Evolutionary conservation across 1,139 yeast genomes (phyloP), one percentile per base, ranked within the genome.

Genomic region (Pichia sp.): DNA sequence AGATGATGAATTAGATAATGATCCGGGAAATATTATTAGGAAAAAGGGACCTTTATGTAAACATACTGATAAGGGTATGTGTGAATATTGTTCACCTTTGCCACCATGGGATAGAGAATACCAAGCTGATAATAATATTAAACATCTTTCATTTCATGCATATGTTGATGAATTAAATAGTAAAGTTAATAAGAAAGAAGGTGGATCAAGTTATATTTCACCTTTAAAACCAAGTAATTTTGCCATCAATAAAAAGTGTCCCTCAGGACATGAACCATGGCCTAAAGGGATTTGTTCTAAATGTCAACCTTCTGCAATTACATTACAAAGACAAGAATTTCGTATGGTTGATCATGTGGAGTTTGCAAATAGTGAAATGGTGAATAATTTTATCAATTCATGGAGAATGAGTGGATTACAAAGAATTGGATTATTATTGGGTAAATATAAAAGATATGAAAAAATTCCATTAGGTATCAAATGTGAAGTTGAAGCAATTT

Each of bases 271-370:
- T 63, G 78, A 82, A 39, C 92, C 96, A 7, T 90, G 95, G 84
- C 97, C 98, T 1, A 74, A 71, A 45, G 97, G 97, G 0, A 89
- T 92, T 53, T 92, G 98, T 61, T 84, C 96, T n/a, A 87, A 89
- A 63, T 92, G 98, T 64, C 97, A 90, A 63, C 97, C 98, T 0
- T 80, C 96, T 1, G 95, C 96, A 0, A 87, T 94, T 47, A 89
- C 97, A 0, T 70, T 94, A 51, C 95, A 85, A 61, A 90, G 82
- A 61, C 98, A 94, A 63, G 72, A 75, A 40, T 94, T 86, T 63
- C 76, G 99, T 58, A 87, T 92, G 96, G 96, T 94, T 23, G 99
- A 94, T 64, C 97, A 94, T 67, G 94, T 92, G 29, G 97, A 92
- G 63, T 86, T 90, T 64, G 80, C 89, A 22, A 79, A 78, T 50